phyloP scores from a whole-genome alignment of 192 early-diverging fungal genomes.

The Dissophora ornata region DNA sequence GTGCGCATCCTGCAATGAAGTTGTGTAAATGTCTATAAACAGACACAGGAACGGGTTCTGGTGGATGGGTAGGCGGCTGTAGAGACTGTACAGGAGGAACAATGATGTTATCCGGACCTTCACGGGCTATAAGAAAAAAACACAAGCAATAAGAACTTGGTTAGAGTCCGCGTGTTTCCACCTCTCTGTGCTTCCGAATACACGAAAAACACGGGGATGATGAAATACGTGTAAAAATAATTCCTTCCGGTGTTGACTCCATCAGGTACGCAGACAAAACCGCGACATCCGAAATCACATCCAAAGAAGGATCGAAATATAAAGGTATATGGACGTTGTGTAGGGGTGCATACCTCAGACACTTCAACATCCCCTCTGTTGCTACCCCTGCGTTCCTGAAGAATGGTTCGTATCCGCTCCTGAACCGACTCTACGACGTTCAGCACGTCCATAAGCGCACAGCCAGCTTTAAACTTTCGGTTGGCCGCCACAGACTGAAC shows the following conservation, averaged over 20 bases:
- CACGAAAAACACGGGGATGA: too few species aligned
- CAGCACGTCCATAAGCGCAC: constrained; percentile 45
- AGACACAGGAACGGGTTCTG: constrained; percentile 47
- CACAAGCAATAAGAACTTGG: not conserved
- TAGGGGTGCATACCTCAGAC: constrained; percentile 43
- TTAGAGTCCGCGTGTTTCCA: not conserved
- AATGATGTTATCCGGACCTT: constrained; percentile 39
- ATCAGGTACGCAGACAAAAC: too few species aligned
- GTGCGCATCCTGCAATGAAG: constrained; percentile 19
- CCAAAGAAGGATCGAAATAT: not conserved
- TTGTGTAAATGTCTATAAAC: constrained; percentile 42
- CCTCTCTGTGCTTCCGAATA: too few species aligned
- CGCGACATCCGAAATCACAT: too few species aligned
- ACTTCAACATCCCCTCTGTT: not conserved
- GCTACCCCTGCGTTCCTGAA: constrained; percentile 5
- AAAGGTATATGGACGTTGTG: too few species aligned
- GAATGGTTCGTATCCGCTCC: constrained; percentile 16
- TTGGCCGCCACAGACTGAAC: constrained; percentile 22
- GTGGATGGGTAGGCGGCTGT: constrained; percentile 45
- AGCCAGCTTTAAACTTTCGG: constrained; percentile 35
- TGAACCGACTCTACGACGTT: constrained; percentile 41
- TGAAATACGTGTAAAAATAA: too few species aligned
- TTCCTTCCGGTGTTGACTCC: too few species aligned
- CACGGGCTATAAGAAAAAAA: constrained; percentile 21
- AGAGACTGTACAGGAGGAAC: constrained; percentile 48